Conservation (phyloP, 176 grass and related monocot genomes). For the Pontederia paniculata region DNA sequence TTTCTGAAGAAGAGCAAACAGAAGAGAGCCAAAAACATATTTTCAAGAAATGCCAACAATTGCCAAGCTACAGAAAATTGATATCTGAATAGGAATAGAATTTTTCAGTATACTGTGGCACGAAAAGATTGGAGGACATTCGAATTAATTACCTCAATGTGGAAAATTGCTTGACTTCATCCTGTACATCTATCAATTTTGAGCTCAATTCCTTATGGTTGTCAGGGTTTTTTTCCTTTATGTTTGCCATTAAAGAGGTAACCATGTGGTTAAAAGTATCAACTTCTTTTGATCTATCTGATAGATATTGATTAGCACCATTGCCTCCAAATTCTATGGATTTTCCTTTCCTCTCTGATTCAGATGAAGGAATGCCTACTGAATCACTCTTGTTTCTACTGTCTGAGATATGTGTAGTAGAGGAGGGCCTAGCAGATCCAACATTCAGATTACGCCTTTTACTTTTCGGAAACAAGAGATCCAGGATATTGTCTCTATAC, state of each 20-base stretch:
- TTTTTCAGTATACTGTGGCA: neutral
- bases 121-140: neutral
- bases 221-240: conserved; percentile 5
- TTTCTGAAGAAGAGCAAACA: too few relatives aligned
- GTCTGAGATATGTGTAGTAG: neutral
- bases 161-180: conserved; percentile 12
- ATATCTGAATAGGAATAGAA: neutral
- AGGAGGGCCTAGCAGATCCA: neutral
- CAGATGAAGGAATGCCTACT: neutral
- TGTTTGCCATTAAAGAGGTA: conserved; percentile 10
- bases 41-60: too few relatives aligned
- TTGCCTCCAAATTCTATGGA: conserved; percentile 1
- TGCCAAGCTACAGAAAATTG: neutral
- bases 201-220: conserved; percentile 15
- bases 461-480: conserved; percentile 26
- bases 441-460: neutral
- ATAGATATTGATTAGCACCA: neutral
- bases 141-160: conserved; percentile 20
- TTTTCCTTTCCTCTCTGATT: neutral
- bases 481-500: conserved; percentile 23
- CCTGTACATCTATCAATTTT: conserved; percentile 13
- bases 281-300: conserved; percentile 18
- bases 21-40: too few relatives aligned
- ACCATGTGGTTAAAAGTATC: conserved; percentile 16
- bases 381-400: neutral